Evolutionary conservation across 2,329 filamentous ascomycete species (phyloP).

Genomic region (Aspergillus ibericus): DNA sequence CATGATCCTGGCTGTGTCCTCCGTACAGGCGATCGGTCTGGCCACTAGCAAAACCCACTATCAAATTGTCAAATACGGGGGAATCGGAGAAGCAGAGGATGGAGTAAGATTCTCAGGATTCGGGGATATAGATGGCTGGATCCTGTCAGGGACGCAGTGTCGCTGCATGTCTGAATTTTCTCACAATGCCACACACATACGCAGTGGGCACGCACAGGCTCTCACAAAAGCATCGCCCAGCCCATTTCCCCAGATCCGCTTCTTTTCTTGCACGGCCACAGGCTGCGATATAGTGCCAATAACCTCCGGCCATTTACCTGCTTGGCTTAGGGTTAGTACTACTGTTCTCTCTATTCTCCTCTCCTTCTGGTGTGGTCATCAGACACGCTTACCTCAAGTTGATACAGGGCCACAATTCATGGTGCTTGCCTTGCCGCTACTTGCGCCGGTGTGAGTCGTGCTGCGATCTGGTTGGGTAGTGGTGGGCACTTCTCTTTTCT

Average conservation of each 20-base stretch:
- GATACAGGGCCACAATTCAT: neutral
- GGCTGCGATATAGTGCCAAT: constrained; percentile 17
- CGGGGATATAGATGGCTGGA: constrained; percentile 15
- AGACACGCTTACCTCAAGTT: constrained; percentile 1
- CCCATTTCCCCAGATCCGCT: constrained; percentile 31
- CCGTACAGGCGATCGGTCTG: neutral
- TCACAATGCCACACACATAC: constrained; percentile 24
- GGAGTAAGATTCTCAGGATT: constrained; percentile 2
- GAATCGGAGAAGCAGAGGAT: neutral
- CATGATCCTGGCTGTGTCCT: neutral
- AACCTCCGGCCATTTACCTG: constrained; percentile 7
- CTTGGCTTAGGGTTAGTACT: constrained; percentile 9
- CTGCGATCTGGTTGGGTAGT: constrained; percentile 9
- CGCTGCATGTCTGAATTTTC: constrained; percentile 15
- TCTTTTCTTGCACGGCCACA: constrained; percentile 19
- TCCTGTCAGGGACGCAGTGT: constrained; percentile 18
- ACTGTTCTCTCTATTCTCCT: constrained; percentile 6
- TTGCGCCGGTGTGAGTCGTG: constrained; percentile 10
- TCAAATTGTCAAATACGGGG: neutral
- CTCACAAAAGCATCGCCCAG: constrained; percentile 28
- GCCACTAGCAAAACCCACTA: neutral
- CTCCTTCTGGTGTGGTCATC: constrained; percentile 14
- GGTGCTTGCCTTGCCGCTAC: constrained; percentile 1
- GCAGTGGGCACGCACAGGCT: constrained; percentile 20
- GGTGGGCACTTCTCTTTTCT: constrained; percentile 7